phyloP scores from a whole-genome alignment of 495 filamentous ascomycete species.

The Pseudomonodictys pantanalensis region DNA sequence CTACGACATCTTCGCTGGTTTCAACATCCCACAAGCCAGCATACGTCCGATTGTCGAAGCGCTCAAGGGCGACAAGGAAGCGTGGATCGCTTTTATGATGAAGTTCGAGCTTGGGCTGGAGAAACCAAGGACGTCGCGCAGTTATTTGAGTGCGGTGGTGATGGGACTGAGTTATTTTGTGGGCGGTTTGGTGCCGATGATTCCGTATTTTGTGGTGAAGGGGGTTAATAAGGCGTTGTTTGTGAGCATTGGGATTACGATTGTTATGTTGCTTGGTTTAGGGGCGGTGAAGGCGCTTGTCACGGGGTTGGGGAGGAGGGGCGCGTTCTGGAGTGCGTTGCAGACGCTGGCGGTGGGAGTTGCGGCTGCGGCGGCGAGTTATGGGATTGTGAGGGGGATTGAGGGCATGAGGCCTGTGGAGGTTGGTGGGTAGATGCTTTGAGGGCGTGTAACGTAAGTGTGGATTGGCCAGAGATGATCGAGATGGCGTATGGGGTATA shows the following conservation, averaged over 20 bases:
- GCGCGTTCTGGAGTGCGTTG: conserved; percentile 24
- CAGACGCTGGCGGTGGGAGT: conserved; percentile 38
- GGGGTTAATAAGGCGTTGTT: conserved; percentile 48
- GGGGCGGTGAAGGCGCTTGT: conserved; percentile 49
- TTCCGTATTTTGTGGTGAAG: conserved; percentile 54
- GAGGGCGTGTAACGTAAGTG: no score
- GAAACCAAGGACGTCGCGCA: conserved; percentile 44
- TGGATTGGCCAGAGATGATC: no score
- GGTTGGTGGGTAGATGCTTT: not conserved
- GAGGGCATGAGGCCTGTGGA: not conserved
- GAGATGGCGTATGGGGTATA: no score
- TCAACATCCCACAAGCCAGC: conserved; percentile 42
- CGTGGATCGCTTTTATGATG: conserved; percentile 56
- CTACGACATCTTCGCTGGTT: conserved; percentile 42
- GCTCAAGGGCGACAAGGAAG: conserved; percentile 43
- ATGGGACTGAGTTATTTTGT: conserved; percentile 56
- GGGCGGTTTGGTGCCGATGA: conserved; percentile 56
- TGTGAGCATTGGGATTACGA: conserved; percentile 51
- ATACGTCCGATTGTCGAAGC: conserved; percentile 42
- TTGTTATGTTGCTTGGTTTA: conserved; percentile 52
- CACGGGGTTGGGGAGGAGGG: conserved; percentile 22
- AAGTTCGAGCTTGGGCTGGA: conserved; percentile 51
- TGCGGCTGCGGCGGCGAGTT: conserved; percentile 31
- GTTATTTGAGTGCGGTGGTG: conserved; percentile 49
- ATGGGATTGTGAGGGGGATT: conserved; percentile 36